These are phyloP conservation scores for Inga oerstediana DNA, from an alignment of 306 rosid species.

Conservation along the genomic window DNA sequence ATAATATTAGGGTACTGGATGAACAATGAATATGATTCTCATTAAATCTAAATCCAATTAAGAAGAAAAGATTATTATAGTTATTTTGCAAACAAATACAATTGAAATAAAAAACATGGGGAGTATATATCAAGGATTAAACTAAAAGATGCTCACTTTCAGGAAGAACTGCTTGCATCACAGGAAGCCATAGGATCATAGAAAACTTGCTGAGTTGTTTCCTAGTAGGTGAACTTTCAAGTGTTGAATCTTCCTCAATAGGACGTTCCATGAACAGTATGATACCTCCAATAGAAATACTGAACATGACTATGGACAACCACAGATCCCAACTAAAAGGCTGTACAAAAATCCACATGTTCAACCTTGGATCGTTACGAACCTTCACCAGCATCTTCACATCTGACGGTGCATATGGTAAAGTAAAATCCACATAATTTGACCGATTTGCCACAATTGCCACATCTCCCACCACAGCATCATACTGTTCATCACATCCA, in stretches of 20 bases:
- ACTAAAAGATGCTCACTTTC: background rate
- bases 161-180: background rate
- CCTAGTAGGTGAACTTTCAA: background rate
- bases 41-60: no score
- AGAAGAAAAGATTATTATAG: no score
- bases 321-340: constrained; percentile 35
- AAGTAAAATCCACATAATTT: background rate
- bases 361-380: background rate
- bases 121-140: background rate
- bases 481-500: background rate
- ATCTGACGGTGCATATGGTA: constrained; percentile 7
- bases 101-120: background rate
- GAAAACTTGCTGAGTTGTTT: background rate
- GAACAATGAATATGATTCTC: no score
- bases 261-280: constrained; percentile 26
- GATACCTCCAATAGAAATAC: background rate
- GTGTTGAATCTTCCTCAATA: background rate
- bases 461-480: constrained; percentile 25
- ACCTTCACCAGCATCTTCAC: constrained; percentile 17
- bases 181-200: background rate
- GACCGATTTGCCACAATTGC: no score
- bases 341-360: constrained; percentile 24
- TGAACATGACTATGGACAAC: background rate
- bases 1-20: no score
- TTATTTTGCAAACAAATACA: no score